These are phyloP conservation scores for Solanum microdontum DNA, from an alignment of 257 asterid genomes.

Conservation along the genomic window DNA sequence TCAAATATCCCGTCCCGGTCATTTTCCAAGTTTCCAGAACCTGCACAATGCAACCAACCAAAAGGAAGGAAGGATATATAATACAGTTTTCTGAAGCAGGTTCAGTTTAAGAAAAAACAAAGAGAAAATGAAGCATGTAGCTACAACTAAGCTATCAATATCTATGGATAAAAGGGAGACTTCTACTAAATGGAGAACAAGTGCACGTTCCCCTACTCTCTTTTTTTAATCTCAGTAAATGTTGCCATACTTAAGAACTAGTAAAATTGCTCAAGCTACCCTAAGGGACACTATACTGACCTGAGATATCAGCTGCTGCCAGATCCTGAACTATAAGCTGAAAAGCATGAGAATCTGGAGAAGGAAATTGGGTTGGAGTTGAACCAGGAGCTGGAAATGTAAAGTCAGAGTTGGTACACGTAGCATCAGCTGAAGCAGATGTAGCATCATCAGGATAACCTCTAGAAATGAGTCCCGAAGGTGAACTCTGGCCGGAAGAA, in stretches of 20 bases:
- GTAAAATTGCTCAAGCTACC: constrained; percentile 15
- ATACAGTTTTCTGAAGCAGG: constrained; percentile 16
- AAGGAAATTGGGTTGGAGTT: constrained; percentile 44
- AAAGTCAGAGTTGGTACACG: constrained; percentile 80
- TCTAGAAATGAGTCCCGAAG: constrained; percentile 50
- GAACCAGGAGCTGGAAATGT: constrained; percentile 89
- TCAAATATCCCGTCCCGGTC: constrained; percentile 94
- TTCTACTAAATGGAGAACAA: not conserved
- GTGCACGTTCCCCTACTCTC: not conserved
- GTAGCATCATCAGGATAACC: constrained; percentile 48
- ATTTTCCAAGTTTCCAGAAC: constrained; percentile 67
- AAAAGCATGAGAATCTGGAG: constrained; percentile 62
- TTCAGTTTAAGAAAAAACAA: constrained; percentile 13
- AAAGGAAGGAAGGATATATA: constrained; percentile 41
- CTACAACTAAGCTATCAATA: constrained; percentile 18
- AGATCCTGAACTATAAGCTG: constrained; percentile 95
- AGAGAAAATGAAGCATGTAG: constrained; percentile 17
- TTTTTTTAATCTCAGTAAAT: not conserved
- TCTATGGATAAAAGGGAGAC: constrained; percentile 10
- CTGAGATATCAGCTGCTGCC: constrained; percentile 78
- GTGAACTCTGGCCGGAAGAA: constrained; percentile 58
- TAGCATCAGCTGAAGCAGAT: constrained; percentile 64
- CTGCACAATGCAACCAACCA: constrained; percentile 83
- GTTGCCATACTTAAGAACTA: constrained; percentile 11
- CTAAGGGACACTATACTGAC: constrained; percentile 55